A percentile compares a stretch with the other conserved stretches of the same genome.
phyloP scores from a whole-genome alignment of 1,284 basidiomycete species.

The Ganoderma lingzhi region DNA sequence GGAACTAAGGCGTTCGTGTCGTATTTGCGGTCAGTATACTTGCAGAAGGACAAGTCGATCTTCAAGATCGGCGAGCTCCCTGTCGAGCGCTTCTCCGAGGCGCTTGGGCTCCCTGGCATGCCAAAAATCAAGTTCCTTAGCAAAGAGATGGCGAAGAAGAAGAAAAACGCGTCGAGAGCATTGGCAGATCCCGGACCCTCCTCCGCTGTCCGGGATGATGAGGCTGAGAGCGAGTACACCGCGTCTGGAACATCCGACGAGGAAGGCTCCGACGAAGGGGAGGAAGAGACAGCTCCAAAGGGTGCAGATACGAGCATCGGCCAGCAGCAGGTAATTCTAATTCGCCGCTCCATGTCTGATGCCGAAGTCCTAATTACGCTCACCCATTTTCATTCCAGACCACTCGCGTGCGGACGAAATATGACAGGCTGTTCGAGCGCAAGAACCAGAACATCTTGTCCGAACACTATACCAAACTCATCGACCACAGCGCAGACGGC shows the following conservation, averaged over 20 bases:
- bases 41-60: constrained; percentile 94
- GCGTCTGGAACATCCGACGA: constrained; percentile 30
- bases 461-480: constrained; percentile 89
- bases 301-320: background rate
- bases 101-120: constrained; percentile 92
- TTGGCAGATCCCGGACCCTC: constrained; percentile 30
- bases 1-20: constrained; percentile 93
- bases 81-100: constrained; percentile 85
- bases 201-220: constrained; percentile 43
- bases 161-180: constrained; percentile 72
- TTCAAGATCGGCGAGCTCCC: constrained; percentile 91
- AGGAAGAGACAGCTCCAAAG: constrained; percentile 1
- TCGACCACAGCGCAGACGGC: constrained; percentile 63
- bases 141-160: constrained; percentile 76
- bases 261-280: constrained; percentile 39
- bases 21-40: constrained; percentile 91
- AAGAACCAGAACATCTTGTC: constrained; percentile 96
- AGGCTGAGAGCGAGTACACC: constrained; percentile 39
- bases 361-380: background rate
- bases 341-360: background rate
- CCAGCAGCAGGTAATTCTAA: constrained; percentile 22
- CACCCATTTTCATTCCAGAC: constrained; percentile 16
- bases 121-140: constrained; percentile 95
- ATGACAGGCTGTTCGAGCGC: constrained; percentile 98
- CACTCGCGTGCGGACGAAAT: constrained; percentile 85